Base-by-base conservation (phyloP, 192 early-diverging fungal genomes). In the Paraglomus brasilianum region DNA sequence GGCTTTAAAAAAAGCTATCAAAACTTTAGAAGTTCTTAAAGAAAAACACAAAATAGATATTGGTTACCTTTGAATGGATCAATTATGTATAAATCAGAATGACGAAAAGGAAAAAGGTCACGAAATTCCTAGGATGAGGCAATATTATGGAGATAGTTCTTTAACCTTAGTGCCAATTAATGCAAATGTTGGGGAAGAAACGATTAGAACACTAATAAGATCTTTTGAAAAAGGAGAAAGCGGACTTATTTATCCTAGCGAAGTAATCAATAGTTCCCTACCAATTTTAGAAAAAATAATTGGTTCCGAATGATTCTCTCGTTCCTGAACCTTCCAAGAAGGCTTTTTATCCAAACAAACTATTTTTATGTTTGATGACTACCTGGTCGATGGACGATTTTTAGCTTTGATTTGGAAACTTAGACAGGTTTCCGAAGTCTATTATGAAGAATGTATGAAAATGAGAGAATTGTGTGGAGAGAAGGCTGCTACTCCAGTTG, bases 301-400 rank as follows among this genome's bases (percentile, higher is more conserved):
- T 42, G 44, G n/a, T 61, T 61, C 58, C 1, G 1, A 41, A 41
- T 61, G 58, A 43, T 61, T 61, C 9, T 1, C 11, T 4, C 53
- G 53, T 56, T 22, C 53, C 24, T 56, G 53, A 22, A 56, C 53
- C 24, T 56, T 30, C 22, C 53, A 56, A 56, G 53, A 56, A 56
- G 53, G 53, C 0, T 30, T 56, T 30, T 30, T 61, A 4, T n/a
- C 13, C 5, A 61, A 61, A 17, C 30, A 42, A 61, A 61, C 58
- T 6, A 40, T 61, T 5, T 61, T 61, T 44, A 61, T 61, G 58
- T 61, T 61, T 61, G 58, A 61, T 61, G 58, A 61, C 41, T 43
- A 3, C 41, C 41, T 61, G 41, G 4, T 61, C 0, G 58, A 61
- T 61, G 58, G 58, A 6, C 0, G 40, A 19, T n/a, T 40, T 44